Evolutionary conservation across 345 rosid genomes (phyloP).

Genomic region (Pugionium dolabratum): DNA sequence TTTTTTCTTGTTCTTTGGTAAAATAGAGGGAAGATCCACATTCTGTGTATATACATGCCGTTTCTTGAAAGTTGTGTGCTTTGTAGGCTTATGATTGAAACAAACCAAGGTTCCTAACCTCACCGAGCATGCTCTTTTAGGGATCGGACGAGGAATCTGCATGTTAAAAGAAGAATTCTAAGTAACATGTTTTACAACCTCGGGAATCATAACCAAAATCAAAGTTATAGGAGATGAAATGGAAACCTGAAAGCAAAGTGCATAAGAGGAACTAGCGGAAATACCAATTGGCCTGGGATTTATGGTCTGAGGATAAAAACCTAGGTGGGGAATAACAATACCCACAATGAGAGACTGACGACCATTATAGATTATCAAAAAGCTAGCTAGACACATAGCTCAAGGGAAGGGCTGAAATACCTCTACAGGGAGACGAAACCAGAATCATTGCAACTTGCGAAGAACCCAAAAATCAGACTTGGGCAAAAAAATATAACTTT

Average conservation of each 20-base stretch:
- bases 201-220: neutral
- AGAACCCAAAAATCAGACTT: conserved; percentile 14
- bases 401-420: neutral
- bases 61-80: conserved; percentile 34
- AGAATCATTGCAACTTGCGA: conserved; percentile 28
- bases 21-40: conserved; percentile 71
- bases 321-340: neutral
- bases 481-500: conserved; percentile 2
- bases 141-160: conserved; percentile 46
- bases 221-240: conserved; percentile 14
- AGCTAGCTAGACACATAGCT: conserved; percentile 4
- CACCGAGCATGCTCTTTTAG: conserved; percentile 32
- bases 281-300: conserved; percentile 19
- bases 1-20: conserved; percentile 82
- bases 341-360: neutral
- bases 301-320: conserved; percentile 25
- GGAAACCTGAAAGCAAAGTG: conserved; percentile 33
- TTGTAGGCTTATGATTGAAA: conserved; percentile 45
- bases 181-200: neutral
- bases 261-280: conserved; percentile 27
- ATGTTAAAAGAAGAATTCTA: neutral
- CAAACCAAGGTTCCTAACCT: conserved; percentile 43
- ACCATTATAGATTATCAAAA: neutral
- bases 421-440: conserved; percentile 19
- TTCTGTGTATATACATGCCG: conserved; percentile 53